Conservation (phyloP, 2,329 filamentous ascomycete genomes). For the Arachnopeziza araneosa region DNA sequence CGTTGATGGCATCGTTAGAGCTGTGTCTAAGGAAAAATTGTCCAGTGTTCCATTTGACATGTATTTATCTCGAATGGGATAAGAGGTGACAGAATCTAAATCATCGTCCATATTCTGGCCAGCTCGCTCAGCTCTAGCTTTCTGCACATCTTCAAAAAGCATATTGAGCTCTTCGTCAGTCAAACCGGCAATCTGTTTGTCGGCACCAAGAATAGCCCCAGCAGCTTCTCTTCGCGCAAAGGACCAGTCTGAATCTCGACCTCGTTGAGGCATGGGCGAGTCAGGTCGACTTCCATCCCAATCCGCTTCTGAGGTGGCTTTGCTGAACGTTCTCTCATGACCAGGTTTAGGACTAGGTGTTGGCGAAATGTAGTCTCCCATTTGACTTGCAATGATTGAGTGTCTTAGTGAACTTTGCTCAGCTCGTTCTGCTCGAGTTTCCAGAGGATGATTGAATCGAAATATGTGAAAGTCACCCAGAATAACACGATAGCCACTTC, state of each 20-base stretch:
- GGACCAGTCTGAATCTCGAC: conserved; percentile 88
- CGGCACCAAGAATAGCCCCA: conserved; percentile 78
- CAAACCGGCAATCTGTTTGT: conserved; percentile 84
- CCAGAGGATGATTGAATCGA: conserved; percentile 94
- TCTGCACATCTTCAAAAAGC: conserved; percentile 89
- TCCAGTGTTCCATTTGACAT: conserved; percentile 91
- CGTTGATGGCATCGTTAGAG: conserved; percentile 89
- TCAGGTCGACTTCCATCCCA: conserved; percentile 67
- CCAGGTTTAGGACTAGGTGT: conserved; percentile 54
- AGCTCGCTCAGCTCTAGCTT: conserved; percentile 72
- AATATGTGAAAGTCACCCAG: conserved; percentile 98
- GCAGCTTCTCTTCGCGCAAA: conserved; percentile 92
- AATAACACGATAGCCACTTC: conserved; percentile 92
- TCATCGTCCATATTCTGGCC: conserved; percentile 81
- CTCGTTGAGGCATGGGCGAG: conserved; percentile 67
- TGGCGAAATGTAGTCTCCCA: conserved; percentile 52
- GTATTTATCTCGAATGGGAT: conserved; percentile 87
- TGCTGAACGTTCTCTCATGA: conserved; percentile 78
- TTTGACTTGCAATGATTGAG: conserved; percentile 60
- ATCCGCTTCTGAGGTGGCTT: conserved; percentile 71
- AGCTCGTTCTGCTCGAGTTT: conserved; percentile 86
- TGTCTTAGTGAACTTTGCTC: conserved; percentile 85
- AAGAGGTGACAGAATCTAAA: conserved; percentile 82
- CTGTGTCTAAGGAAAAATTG: conserved; percentile 92
- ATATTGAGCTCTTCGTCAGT: conserved; percentile 93